phyloP scores from a whole-genome alignment of 495 filamentous ascomycete species.

The Hypoxylon lienhwacheense region DNA sequence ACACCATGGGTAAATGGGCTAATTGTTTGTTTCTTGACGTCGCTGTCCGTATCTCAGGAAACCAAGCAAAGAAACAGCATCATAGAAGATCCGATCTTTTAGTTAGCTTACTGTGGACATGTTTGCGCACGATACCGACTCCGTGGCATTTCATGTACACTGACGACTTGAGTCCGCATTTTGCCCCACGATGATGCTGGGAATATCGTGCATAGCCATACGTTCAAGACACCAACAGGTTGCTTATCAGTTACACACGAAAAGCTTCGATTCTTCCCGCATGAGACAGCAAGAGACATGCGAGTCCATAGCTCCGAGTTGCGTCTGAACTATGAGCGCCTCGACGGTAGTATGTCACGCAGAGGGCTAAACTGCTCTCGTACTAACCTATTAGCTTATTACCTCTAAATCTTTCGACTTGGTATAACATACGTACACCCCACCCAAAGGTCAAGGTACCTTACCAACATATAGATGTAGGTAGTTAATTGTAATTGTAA shows the following conservation, averaged over 20 bases:
- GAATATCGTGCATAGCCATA: constrained; percentile 21
- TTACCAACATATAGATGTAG: too few species aligned
- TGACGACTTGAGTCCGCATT: constrained; percentile 24
- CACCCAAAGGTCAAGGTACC: too few species aligned
- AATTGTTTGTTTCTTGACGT: constrained; percentile 19
- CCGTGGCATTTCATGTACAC: constrained; percentile 29
- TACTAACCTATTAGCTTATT: too few species aligned
- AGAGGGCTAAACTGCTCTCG: too few species aligned
- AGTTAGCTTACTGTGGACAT: constrained; percentile 33
- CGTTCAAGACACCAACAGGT: constrained; percentile 20
- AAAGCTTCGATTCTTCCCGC: constrained; percentile 14
- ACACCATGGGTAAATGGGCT: constrained; percentile 1
- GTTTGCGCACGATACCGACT: constrained; percentile 30
- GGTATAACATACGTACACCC: background rate
- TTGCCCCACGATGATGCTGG: constrained; percentile 36
- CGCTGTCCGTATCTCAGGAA: background rate
- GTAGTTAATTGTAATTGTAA: too few species aligned
- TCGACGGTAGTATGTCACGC: constrained; percentile 14
- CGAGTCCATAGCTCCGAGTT: background rate
- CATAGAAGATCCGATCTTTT: constrained; percentile 7
- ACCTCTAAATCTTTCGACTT: too few species aligned
- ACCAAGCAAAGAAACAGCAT: constrained; percentile 8
- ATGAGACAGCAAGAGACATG: background rate
- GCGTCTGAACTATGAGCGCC: background rate
- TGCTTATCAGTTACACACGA: constrained; percentile 27